A percentile compares a stretch with the other conserved stretches of the same genome.
These are phyloP conservation scores for Nicotiana benthamiana DNA, from an alignment of 257 asterid genomes.

Conservation along the genomic window DNA sequence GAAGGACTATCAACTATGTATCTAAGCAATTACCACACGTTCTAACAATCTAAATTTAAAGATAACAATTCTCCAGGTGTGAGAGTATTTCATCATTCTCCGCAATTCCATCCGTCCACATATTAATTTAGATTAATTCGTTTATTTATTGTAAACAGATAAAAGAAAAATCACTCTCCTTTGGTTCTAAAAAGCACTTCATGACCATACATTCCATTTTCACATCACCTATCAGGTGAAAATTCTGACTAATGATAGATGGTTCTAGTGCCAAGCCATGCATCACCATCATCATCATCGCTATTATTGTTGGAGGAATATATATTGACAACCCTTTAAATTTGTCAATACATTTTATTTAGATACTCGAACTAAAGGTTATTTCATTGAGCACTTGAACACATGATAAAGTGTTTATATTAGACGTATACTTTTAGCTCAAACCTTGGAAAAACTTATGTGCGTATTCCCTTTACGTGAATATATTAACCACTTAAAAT, in stretches of 20 bases:
- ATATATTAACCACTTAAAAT: too few species aligned
- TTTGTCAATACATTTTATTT: too few species aligned
- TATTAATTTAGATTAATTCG: not conserved
- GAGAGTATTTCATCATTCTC: not conserved
- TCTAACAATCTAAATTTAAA: not conserved
- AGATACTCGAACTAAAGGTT: too few species aligned
- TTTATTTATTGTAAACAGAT: too few species aligned
- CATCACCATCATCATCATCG: not conserved
- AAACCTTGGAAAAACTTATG: too few species aligned
- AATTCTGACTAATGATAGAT: not conserved
- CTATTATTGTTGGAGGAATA: not conserved
- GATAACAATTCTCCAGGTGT: not conserved
- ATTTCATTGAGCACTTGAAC: too few species aligned
- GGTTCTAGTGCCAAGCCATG: not conserved
- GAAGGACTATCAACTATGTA: too few species aligned
- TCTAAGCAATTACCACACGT: too few species aligned
- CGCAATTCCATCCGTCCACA: not conserved
- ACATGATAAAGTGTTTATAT: too few species aligned
- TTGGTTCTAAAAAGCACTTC: not conserved
- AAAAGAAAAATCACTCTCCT: not conserved
- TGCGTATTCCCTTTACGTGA: too few species aligned
- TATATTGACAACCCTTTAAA: too few species aligned
- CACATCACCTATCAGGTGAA: not conserved
- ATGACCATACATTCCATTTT: not conserved
- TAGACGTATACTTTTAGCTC: too few species aligned